These are phyloP conservation scores for Aspergillus ellipticus DNA, from an alignment of 495 filamentous ascomycete species.

Conservation along the genomic window DNA sequence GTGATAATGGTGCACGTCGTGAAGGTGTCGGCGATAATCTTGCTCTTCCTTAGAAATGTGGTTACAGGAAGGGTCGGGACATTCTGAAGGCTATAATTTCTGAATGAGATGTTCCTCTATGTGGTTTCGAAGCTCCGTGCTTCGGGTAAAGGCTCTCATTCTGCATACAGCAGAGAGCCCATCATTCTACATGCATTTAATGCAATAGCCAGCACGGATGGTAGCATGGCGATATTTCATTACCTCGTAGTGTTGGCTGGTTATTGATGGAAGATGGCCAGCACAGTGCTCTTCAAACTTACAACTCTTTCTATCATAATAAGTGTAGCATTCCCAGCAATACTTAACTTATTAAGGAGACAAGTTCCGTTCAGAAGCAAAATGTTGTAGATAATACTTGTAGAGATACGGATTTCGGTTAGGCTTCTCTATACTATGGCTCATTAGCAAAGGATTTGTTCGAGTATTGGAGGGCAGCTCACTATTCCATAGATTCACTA, in stretches of 20 bases:
- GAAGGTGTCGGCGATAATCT: conserved; percentile 5
- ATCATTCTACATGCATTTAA: conserved; percentile 7
- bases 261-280: conserved; percentile 2
- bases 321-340: conserved; percentile 10
- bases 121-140: not conserved
- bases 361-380: not conserved
- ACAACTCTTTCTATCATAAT: not conserved
- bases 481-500: not conserved
- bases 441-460: not conserved
- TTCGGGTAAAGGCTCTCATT: conserved; percentile 3
- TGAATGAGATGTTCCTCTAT: conserved; percentile 2
- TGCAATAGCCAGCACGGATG: conserved; percentile 8
- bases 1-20: conserved; percentile 7
- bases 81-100: conserved; percentile 3
- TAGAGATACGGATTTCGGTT: not conserved
- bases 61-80: conserved; percentile 5
- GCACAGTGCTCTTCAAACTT: conserved; percentile 3
- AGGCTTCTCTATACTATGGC: not conserved
- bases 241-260: conserved; percentile 6
- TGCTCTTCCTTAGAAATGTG: not conserved
- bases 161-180: not conserved
- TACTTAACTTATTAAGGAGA: conserved; percentile 3
- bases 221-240: conserved; percentile 9
- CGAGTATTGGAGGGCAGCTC: not conserved
- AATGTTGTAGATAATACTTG: not conserved